A percentile compares a stretch with the other conserved stretches of the same genome.
Evolutionary conservation across 352 stramenopile genomes (phyloP).

Genomic region (Phytophthora niederhauseri): DNA sequence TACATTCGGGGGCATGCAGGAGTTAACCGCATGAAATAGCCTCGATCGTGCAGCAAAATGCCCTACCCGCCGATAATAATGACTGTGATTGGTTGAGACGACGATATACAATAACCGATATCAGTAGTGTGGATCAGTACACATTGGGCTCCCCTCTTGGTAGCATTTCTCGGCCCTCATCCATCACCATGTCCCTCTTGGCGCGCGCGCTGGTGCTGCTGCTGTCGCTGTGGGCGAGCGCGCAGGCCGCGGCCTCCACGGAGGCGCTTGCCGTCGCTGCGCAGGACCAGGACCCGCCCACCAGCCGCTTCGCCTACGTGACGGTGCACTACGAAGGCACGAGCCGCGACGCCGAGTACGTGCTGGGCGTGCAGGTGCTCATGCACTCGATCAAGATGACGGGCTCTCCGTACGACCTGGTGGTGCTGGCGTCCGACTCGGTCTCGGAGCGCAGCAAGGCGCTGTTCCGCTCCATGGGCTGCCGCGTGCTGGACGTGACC

Average conservation of each 20-base stretch:
- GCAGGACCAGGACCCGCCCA: slow-evolving; percentile 14
- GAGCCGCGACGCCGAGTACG: slow-evolving; percentile 82
- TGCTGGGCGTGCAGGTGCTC: slow-evolving; percentile 82
- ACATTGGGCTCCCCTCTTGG: background rate
- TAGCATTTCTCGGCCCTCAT: slow-evolving; percentile 1
- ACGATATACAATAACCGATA: background rate
- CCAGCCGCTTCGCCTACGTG: slow-evolving; percentile 83
- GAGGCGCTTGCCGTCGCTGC: slow-evolving; percentile 17
- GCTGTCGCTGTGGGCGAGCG: slow-evolving; percentile 25
- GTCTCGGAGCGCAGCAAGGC: slow-evolving; percentile 77
- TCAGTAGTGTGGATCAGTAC: background rate
- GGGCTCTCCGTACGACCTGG: slow-evolving; percentile 80
- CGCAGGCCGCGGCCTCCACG: background rate
- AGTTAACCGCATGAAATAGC: background rate
- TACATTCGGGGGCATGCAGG: background rate
- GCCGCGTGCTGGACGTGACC: slow-evolving; percentile 81
- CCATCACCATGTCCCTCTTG: slow-evolving; percentile 23
- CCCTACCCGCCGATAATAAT: background rate
- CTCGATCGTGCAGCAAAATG: background rate
- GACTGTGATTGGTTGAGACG: background rate
- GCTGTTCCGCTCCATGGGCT: slow-evolving; percentile 83
- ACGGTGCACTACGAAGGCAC: slow-evolving; percentile 90
- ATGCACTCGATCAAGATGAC: slow-evolving; percentile 90
- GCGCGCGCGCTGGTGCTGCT: slow-evolving; percentile 32
- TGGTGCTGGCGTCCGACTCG: slow-evolving; percentile 87